These are phyloP conservation scores for Chaetomium strumarium DNA, from an alignment of 2,329 filamentous ascomycete species.

Conservation along the genomic window DNA sequence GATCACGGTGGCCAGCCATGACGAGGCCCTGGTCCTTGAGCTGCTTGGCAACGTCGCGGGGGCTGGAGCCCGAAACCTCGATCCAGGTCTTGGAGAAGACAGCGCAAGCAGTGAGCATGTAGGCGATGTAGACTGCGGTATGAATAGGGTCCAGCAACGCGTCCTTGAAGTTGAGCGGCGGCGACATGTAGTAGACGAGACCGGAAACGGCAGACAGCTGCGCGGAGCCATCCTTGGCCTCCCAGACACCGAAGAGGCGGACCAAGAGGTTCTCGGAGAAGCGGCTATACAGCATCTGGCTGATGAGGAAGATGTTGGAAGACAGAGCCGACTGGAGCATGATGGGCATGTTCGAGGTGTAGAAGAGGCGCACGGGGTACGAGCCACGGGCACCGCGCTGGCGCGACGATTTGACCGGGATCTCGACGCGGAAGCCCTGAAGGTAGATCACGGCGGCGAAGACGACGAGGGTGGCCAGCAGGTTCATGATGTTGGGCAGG, in stretches of 20 bases:
- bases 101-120: constrained; percentile 91
- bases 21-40: constrained; percentile 99
- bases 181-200: constrained; percentile 99
- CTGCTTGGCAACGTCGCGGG: constrained; percentile 97
- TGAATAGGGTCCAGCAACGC: constrained; percentile 95
- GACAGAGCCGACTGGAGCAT: constrained; percentile 99
- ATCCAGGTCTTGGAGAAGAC: constrained; percentile 99
- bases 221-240: constrained; percentile 90
- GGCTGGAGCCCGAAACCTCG: constrained; percentile 95
- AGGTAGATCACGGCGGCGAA: constrained; percentile 99
- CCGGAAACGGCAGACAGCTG: constrained; percentile 92
- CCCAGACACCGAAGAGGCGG: constrained; percentile 96
- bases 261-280: constrained; percentile 99
- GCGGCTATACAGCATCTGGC: constrained; percentile 98
- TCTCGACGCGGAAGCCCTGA: constrained; percentile 98
- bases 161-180: constrained; percentile 94
- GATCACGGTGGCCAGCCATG: constrained; percentile 98
- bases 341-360: constrained; percentile 99
- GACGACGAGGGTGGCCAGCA: constrained; percentile 84
- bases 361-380: constrained; percentile 98
- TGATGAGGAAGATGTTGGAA: constrained; percentile 98
- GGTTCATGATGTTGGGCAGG: constrained; percentile 98
- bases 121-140: constrained; percentile 88
- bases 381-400: constrained; percentile 98
- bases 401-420: constrained; percentile 98